Conservation (phyloP, 495 filamentous ascomycete genomes). For the Penicillium mononematosum region DNA sequence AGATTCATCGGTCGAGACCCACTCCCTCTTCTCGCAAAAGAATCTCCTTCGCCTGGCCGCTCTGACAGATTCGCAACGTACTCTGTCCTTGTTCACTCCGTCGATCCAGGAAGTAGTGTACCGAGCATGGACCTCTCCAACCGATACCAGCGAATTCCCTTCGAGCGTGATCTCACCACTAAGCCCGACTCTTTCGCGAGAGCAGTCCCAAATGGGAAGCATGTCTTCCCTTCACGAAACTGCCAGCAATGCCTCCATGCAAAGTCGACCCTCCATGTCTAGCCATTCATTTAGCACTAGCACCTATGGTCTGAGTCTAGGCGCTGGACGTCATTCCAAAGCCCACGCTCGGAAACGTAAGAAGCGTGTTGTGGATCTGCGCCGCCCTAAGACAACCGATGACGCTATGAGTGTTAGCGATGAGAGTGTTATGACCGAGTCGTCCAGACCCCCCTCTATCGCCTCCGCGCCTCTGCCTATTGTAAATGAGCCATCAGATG, state of each 20-base stretch:
- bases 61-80: conserved; percentile 78
- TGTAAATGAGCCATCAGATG: conserved; percentile 42
- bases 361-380: conserved; percentile 89
- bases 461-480: conserved; percentile 44
- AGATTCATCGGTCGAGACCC: conserved; percentile 71
- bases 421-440: conserved; percentile 45
- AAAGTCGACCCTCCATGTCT: conserved; percentile 37
- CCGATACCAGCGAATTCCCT: conserved; percentile 63
- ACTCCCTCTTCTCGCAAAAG: conserved; percentile 87
- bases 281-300: conserved; percentile 39
- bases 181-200: conserved; percentile 53
- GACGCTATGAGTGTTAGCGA: conserved; percentile 57
- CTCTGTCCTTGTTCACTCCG: conserved; percentile 83
- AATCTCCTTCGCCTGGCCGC: conserved; percentile 75
- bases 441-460: conserved; percentile 40
- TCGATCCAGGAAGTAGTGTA: conserved; percentile 81
- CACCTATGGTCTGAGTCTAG: conserved; percentile 61
- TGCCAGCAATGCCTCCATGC: conserved; percentile 42
- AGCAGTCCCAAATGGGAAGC: conserved; percentile 60
- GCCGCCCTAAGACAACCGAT: conserved; percentile 58
- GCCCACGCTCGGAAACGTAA: conserved; percentile 75
- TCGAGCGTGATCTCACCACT: conserved; percentile 55
- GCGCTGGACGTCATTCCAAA: conserved; percentile 63
- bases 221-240: conserved; percentile 55
- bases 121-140: conserved; percentile 83